Percentiles rank a stretch among this genome's conserved stretches.
Conservation (phyloP, 2,329 filamentous ascomycete species). For the Arthroderma sp. region DNA sequence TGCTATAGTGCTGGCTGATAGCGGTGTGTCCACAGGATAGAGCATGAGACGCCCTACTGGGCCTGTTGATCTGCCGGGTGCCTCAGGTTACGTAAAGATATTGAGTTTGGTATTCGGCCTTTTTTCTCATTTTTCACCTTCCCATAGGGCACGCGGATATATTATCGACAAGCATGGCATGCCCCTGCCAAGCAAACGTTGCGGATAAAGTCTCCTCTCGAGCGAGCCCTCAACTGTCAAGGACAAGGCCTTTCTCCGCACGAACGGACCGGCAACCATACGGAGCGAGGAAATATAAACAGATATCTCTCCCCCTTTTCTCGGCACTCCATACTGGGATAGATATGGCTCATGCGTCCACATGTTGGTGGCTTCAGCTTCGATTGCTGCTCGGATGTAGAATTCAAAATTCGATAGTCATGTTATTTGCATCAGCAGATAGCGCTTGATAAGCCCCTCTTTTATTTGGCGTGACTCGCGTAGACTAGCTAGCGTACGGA, state of each 20-base stretch:
- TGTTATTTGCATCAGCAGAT: background rate
- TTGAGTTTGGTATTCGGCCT: background rate
- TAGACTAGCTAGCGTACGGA: background rate
- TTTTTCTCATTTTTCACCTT: background rate
- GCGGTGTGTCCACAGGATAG: background rate
- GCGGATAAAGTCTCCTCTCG: slow-evolving; percentile 2
- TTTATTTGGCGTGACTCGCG: background rate
- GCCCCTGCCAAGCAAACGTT: slow-evolving; percentile 1
- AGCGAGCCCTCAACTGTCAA: background rate
- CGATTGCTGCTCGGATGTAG: too few relatives aligned
- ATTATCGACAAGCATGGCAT: background rate
- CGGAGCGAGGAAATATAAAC: background rate
- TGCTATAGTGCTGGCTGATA: background rate
- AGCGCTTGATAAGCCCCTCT: background rate
- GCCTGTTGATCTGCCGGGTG: background rate
- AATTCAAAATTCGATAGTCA: background rate
- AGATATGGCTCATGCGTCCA: background rate
- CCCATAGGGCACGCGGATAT: background rate
- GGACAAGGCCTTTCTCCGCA: background rate
- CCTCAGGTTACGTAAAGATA: background rate
- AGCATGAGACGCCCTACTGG: background rate
- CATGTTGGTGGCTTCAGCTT: too few relatives aligned
- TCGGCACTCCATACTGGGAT: background rate
- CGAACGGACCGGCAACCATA: background rate
- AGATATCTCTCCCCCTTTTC: background rate